Conservation (phyloP, 306 rosid genomes). For the Crataegus laevigata region DNA sequence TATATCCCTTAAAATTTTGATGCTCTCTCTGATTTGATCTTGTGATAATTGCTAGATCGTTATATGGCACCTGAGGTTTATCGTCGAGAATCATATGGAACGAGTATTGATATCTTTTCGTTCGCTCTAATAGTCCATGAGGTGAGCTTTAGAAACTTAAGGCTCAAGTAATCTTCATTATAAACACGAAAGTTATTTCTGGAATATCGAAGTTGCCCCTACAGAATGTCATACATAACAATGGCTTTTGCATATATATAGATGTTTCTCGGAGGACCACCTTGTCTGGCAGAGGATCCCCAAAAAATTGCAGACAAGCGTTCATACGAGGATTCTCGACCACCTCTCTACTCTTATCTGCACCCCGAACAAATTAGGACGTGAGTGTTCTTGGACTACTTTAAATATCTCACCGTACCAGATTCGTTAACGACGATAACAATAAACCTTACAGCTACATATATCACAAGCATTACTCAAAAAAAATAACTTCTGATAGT, state of each 20-base stretch:
- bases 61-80: slow-evolving; percentile 32
- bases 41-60: slow-evolving; percentile 6
- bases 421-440: background rate
- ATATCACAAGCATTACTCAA: background rate
- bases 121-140: slow-evolving; percentile 19
- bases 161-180: background rate
- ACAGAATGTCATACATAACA: background rate
- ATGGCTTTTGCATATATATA: background rate
- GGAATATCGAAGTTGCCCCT: background rate
- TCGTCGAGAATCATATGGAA: slow-evolving; percentile 26
- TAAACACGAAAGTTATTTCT: background rate
- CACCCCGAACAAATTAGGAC: slow-evolving; percentile 10
- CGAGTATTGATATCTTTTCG: slow-evolving; percentile 19
- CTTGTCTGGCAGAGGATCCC: slow-evolving; percentile 18
- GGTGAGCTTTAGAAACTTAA: background rate
- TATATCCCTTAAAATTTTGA: background rate
- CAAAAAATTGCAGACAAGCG: slow-evolving; percentile 22
- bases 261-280: slow-evolving; percentile 28
- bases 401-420: background rate
- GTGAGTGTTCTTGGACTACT: slow-evolving; percentile 6
- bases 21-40: background rate
- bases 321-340: slow-evolving; percentile 22
- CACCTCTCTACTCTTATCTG: slow-evolving; percentile 17
- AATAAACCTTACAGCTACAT: background rate
- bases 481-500: background rate